phyloP scores from a whole-genome alignment of 1,139 yeast species.

The Candida freyschussii region DNA sequence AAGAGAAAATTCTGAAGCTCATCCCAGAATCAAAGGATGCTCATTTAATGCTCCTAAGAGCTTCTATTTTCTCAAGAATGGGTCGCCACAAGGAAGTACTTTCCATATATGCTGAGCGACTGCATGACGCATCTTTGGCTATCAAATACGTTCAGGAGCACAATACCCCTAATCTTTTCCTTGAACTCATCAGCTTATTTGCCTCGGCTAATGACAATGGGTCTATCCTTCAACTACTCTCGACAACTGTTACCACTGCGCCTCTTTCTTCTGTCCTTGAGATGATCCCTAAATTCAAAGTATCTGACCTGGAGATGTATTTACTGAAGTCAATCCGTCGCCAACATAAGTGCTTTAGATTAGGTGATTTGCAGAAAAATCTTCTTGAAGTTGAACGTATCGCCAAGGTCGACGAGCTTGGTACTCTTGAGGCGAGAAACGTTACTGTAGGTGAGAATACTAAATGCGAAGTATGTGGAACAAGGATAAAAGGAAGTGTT shows the following conservation, averaged over 20 bases:
- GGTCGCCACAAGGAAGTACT: conserved; percentile 65
- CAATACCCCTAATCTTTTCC: conserved; percentile 37
- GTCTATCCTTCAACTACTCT: conserved; percentile 33
- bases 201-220: conserved; percentile 26
- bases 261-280: conserved; percentile 8
- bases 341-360: conserved; percentile 28
- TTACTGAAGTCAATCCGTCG: conserved; percentile 44
- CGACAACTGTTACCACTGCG: conserved; percentile 7
- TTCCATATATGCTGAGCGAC: conserved; percentile 53
- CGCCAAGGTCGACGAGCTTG: conserved; percentile 31
- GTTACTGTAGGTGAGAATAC: conserved; percentile 13
- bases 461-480: conserved; percentile 52
- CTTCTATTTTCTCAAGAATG: conserved; percentile 54
- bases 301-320: conserved; percentile 41
- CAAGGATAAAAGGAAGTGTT: conserved; percentile 13
- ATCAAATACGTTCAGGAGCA: conserved; percentile 52
- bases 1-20: conserved; percentile 4
- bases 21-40: conserved; percentile 1
- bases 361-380: conserved; percentile 28
- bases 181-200: conserved; percentile 32
- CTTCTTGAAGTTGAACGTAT: conserved; percentile 36
- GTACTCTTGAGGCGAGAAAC: conserved; percentile 20
- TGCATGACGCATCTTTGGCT: conserved; percentile 55
- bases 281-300: conserved; percentile 25
- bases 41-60: conserved; percentile 39